Percentiles rank a stretch among this genome's conserved stretches.
These are phyloP conservation scores for Pseudocercospora eumusae DNA, from an alignment of 2,329 filamentous ascomycete genomes.

Conservation along the genomic window DNA sequence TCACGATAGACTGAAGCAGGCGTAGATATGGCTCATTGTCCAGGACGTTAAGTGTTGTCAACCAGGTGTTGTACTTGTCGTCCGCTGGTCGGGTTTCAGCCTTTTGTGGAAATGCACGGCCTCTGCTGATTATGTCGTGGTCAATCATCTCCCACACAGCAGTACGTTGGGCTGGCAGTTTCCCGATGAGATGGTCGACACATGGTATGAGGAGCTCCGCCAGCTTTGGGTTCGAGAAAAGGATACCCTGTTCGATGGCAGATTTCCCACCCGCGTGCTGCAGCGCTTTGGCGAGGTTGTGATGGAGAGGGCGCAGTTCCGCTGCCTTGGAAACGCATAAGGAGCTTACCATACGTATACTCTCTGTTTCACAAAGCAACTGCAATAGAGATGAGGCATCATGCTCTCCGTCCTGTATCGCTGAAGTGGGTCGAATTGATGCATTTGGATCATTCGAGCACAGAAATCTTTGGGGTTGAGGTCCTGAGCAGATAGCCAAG, in stretches of 20 bases:
- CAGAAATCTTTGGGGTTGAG: conserved; percentile 55
- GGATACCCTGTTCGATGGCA: neutral
- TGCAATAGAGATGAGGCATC: neutral
- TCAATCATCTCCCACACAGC: conserved; percentile 25
- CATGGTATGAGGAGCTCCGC: conserved; percentile 12
- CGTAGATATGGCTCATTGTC: conserved; percentile 22
- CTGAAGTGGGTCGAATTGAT: neutral
- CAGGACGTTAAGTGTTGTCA: conserved; percentile 23
- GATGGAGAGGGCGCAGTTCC: conserved; percentile 13
- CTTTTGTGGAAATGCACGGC: conserved; percentile 20
- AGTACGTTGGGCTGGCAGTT: conserved; percentile 12
- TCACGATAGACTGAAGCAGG: conserved; percentile 16
- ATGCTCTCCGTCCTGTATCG: neutral
- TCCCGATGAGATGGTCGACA: conserved; percentile 19
- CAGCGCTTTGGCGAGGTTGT: neutral
- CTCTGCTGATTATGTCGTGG: conserved; percentile 26
- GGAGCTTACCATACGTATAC: neutral
- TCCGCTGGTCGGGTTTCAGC: conserved; percentile 21
- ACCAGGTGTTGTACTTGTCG: conserved; percentile 23
- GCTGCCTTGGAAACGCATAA: neutral
- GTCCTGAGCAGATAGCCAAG: conserved; percentile 72
- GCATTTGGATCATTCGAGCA: neutral
- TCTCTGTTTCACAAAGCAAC: neutral
- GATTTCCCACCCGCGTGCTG: neutral
- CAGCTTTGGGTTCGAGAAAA: conserved; percentile 16